Percentiles rank a stretch among this genome's conserved stretches.
Conservation (phyloP, 305 asterid genomes). For the Vinca major region DNA sequence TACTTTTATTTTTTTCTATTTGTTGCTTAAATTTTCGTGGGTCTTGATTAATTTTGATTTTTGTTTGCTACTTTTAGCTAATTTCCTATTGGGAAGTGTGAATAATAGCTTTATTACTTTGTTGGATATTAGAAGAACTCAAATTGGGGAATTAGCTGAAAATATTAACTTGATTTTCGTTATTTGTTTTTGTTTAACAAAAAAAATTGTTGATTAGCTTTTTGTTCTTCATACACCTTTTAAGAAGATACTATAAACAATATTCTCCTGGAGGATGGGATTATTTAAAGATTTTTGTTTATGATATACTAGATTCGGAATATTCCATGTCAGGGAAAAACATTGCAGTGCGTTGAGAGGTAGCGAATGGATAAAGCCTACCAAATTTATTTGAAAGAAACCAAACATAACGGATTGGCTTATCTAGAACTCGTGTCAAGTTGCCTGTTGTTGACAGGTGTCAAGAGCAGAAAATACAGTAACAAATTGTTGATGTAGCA, state of each 20-base stretch:
- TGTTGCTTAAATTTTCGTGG: constrained; percentile 15
- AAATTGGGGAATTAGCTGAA: neutral
- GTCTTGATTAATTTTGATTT: constrained; percentile 5
- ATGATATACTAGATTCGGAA: neutral
- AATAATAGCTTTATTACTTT: neutral
- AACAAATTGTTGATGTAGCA: neutral
- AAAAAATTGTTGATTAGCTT: neutral
- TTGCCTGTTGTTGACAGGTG: neutral
- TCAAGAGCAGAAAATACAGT: neutral
- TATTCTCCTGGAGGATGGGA: neutral
- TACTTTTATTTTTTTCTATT: constrained; percentile 8
- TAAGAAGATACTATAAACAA: neutral
- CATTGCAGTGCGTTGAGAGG: neutral
- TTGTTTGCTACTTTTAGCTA: constrained; percentile 9
- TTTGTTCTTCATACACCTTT: neutral
- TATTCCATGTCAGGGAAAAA: neutral
- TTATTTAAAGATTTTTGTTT: neutral
- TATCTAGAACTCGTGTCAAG: too few species aligned
- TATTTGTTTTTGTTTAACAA: neutral
- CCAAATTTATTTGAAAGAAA: neutral
- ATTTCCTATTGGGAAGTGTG: neutral
- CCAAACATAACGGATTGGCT: neutral
- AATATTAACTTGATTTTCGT: neutral
- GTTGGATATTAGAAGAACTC: neutral
- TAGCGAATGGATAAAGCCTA: neutral